A percentile compares a stretch with the other conserved stretches of the same genome.
Evolutionary conservation across 1,284 basidiomycete species (phyloP).

Genomic region (Xanthoconium separans): DNA sequence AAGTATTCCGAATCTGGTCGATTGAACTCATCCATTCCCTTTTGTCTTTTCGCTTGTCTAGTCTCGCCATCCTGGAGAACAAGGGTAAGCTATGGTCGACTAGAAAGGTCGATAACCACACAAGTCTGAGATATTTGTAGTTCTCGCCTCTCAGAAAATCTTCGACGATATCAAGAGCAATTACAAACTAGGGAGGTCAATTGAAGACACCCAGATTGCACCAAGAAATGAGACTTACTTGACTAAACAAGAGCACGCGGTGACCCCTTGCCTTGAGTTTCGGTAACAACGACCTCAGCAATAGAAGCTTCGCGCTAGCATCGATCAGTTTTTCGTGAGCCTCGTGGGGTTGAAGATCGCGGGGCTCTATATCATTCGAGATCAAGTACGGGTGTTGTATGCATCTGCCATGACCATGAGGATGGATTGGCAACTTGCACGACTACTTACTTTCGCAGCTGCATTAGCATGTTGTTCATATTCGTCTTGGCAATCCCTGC

Average conservation of each 20-base stretch:
- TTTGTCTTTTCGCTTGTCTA: slow-evolving; percentile 84
- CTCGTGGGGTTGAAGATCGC: slow-evolving; percentile 56
- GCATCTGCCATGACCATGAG: slow-evolving; percentile 49
- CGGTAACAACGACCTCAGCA: slow-evolving; percentile 81
- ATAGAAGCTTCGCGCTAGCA: slow-evolving; percentile 84
- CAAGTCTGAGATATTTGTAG: slow-evolving; percentile 87
- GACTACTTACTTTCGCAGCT: slow-evolving; percentile 69
- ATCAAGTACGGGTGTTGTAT: slow-evolving; percentile 92
- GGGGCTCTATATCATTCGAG: slow-evolving; percentile 78
- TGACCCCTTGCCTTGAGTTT: slow-evolving; percentile 90
- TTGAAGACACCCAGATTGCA: neutral
- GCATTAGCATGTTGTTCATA: slow-evolving; percentile 84
- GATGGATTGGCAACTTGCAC: neutral
- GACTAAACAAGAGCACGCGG: slow-evolving; percentile 95
- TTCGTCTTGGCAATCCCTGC: slow-evolving; percentile 43
- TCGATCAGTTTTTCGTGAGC: slow-evolving; percentile 81
- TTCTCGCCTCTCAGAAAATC: slow-evolving; percentile 91
- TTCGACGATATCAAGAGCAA: slow-evolving; percentile 88
- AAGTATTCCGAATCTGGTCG: slow-evolving; percentile 83
- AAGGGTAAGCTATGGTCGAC: neutral
- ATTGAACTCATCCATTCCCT: slow-evolving; percentile 94
- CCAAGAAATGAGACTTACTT: slow-evolving; percentile 54
- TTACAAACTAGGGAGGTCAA: slow-evolving; percentile 73
- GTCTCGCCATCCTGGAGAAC: slow-evolving; percentile 83
- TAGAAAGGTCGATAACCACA: slow-evolving; percentile 39